phyloP scores from a whole-genome alignment of 176 grass and related monocot species.

The Lolium rigidum region DNA sequence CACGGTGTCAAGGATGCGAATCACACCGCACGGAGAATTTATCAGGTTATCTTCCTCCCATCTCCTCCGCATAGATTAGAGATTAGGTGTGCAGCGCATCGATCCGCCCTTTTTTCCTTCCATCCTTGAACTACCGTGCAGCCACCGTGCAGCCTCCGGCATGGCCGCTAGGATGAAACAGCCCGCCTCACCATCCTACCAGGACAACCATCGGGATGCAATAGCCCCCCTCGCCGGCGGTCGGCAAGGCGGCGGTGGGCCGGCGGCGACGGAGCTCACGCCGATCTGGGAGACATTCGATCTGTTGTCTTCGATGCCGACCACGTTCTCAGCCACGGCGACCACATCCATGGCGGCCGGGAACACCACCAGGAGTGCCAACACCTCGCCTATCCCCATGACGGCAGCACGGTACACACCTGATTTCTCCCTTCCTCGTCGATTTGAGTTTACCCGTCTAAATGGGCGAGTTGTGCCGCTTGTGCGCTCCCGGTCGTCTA shows the following conservation, averaged over 20 bases:
- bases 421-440: too few relatives aligned
- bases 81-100: too few relatives aligned
- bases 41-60: neutral
- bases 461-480: too few relatives aligned
- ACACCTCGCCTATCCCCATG: too few relatives aligned
- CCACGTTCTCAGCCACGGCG: constrained; percentile 42
- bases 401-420: too few relatives aligned
- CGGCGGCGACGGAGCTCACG: constrained; percentile 5
- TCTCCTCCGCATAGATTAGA: neutral
- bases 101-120: too few relatives aligned
- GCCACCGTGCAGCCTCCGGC: too few relatives aligned
- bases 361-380: constrained; percentile 5
- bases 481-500: too few relatives aligned
- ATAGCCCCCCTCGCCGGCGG: neutral
- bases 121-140: too few relatives aligned
- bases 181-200: neutral
- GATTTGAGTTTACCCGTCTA: too few relatives aligned
- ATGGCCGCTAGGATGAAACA: neutral
- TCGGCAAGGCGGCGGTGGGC: neutral
- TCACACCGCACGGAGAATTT: neutral
- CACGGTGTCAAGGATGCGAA: neutral
- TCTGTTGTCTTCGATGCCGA: constrained; percentile 61
- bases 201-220: neutral
- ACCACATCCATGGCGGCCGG: constrained; percentile 33
- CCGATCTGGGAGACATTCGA: constrained; percentile 78